Evolutionary conservation across 1,139 yeast genomes (phyloP), one percentile per base, ranked within the genome.

Genomic region (Groenewaldozyma auringiensis): DNA sequence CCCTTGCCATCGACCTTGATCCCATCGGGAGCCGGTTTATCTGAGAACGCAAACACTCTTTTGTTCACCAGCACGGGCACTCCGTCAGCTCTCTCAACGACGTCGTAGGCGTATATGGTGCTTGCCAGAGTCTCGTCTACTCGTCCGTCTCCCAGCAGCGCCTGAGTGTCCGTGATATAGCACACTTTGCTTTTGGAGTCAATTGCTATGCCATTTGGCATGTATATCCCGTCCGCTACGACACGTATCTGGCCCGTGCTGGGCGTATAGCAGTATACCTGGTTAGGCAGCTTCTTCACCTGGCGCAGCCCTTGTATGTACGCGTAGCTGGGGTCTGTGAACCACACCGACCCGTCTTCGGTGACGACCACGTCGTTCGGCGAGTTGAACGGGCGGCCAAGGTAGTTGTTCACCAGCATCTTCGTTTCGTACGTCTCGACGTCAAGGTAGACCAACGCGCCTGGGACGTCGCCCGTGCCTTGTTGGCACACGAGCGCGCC

Each of bases 21-120:
- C 3, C 64, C 63, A 43, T 59, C 62, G 1, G 64, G 64, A 4
- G 55, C 60, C 3, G 56, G 61, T 21, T 49, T 38, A 40, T 53
- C 59, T 13, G 56, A 41, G 46, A 48, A 58, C 4, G 62, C 63
- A 50, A 59, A 59, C n/a, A n/a, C n/a, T n/a, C n/a, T n/a, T n/a
- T n/a, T n/a, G n/a, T n/a, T n/a, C n/a, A n/a, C n/a, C n/a, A n/a
- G n/a, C 16, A 50, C 45, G n/a, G n/a, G n/a, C n/a, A n/a, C n/a
- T n/a, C n/a, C n/a, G n/a, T n/a, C n/a, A 3, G 59, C 51, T 21
- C 48, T 49, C 42, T 58, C 54, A 13, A 46, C 41, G 13, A 58
- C 50, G 42, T 56, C 59, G 41, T 33, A 57, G 4, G 52, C 58
- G 45, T 57, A 57, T 17, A 57, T 57, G 16, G 55, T 54, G 2